Percentiles rank a stretch among this genome's conserved stretches.
These are phyloP conservation scores for Nothophoma quercina DNA, from an alignment of 2,329 filamentous ascomycete genomes.

Conservation along the genomic window DNA sequence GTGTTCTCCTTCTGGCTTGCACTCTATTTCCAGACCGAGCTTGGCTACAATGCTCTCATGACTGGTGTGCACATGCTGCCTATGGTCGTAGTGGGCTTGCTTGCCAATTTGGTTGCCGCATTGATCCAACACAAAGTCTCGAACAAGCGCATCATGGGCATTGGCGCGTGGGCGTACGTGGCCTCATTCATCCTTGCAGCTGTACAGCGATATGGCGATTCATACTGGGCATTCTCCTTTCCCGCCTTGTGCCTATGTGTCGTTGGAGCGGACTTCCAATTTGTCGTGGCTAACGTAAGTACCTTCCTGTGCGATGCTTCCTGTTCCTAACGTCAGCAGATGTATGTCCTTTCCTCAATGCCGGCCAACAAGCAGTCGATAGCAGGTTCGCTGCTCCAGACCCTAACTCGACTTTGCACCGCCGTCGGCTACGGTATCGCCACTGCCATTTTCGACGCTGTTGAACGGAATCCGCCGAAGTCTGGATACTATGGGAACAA, in stretches of 20 bases:
- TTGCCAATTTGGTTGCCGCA: conserved; percentile 70
- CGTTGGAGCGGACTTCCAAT: conserved; percentile 72
- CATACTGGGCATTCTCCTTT: conserved; percentile 73
- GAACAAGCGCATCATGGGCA: conserved; percentile 68
- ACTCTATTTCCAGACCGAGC: conserved; percentile 69
- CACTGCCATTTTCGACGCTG: conserved; percentile 66
- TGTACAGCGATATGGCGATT: conserved; percentile 62
- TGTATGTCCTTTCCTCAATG: conserved; percentile 74
- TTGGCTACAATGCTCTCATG: conserved; percentile 60
- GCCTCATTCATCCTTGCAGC: conserved; percentile 63
- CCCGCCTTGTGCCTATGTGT: conserved; percentile 68
- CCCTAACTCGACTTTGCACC: conserved; percentile 66
- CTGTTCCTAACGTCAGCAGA: conserved; percentile 49
- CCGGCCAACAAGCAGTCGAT: conserved; percentile 69
- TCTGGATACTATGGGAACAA: conserved; percentile 55
- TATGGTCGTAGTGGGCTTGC: conserved; percentile 68
- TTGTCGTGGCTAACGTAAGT: conserved; percentile 72
- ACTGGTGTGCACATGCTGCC: conserved; percentile 71
- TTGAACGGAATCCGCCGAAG: conserved; percentile 37
- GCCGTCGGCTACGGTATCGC: conserved; percentile 69
- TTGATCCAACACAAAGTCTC: conserved; percentile 68
- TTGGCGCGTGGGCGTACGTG: conserved; percentile 57
- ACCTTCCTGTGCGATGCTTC: not conserved
- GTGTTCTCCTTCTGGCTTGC: conserved; percentile 69
- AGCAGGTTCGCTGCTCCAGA: conserved; percentile 73